Percentiles rank a stretch among this genome's conserved stretches.
Evolutionary conservation across 345 rosid species (phyloP).

Genomic region (Euphorbia pulcherrima): DNA sequence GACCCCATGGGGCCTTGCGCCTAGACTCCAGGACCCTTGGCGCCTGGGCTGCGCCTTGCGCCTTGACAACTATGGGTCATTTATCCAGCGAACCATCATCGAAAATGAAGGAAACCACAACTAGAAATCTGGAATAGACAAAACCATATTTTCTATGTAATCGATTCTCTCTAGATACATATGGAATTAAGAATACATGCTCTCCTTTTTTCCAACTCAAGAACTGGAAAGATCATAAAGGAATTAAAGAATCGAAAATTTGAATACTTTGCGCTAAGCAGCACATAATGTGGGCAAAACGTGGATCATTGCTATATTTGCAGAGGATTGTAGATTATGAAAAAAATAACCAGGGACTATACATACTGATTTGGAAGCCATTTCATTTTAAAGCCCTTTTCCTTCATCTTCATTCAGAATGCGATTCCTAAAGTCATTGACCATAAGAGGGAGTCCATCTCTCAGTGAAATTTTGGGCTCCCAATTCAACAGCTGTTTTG

Average conservation of each 20-base stretch:
- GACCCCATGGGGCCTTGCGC: too few species aligned
- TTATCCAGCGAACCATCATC: too few species aligned
- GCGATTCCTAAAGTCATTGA: slow-evolving; percentile 76
- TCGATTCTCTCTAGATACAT: neutral
- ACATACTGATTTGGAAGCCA: slow-evolving; percentile 22
- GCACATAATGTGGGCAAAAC: neutral
- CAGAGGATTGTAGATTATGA: slow-evolving; percentile 9
- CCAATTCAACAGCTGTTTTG: slow-evolving; percentile 88
- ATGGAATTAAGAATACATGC: neutral
- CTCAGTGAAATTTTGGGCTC: slow-evolving; percentile 76
- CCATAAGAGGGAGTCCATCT: slow-evolving; percentile 94
- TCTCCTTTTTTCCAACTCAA: neutral
- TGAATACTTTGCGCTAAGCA: slow-evolving; percentile 12
- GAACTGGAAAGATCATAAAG: neutral
- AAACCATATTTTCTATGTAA: neutral
- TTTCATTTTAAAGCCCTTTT: slow-evolving; percentile 42
- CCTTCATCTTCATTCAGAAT: slow-evolving; percentile 85
- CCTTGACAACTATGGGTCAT: too few species aligned
- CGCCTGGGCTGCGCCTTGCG: too few species aligned
- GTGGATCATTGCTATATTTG: slow-evolving; percentile 16
- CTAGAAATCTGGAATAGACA: neutral
- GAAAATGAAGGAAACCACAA: neutral
- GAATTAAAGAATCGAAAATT: neutral
- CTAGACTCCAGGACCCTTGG: too few species aligned
- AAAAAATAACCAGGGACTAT: slow-evolving; percentile 36